Conservation (phyloP, 768 basidiomycete species). For the Kwoniella mangroviensis region DNA sequence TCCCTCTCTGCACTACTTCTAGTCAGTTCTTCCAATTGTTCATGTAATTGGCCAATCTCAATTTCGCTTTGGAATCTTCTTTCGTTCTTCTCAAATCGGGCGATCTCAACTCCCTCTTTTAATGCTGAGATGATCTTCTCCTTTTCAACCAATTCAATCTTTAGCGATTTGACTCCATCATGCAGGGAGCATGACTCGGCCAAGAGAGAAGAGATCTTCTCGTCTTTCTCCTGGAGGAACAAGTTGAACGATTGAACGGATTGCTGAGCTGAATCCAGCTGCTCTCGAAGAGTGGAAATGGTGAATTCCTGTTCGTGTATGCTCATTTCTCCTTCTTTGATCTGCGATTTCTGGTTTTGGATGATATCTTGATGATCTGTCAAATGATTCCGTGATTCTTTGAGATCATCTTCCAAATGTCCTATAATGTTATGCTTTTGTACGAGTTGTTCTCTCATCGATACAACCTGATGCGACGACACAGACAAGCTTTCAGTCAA, state of each 20-base stretch:
- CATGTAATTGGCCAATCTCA: constrained; percentile 28
- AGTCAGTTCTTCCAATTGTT: constrained; percentile 24
- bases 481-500: not conserved
- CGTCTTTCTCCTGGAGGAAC: constrained; percentile 2
- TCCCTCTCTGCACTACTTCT: constrained; percentile 19
- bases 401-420: not conserved
- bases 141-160: constrained; percentile 14
- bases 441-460: not conserved
- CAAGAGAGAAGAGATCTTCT: not conserved
- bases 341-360: not conserved
- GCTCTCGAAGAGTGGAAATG: constrained; percentile 9
- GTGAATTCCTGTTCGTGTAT: constrained; percentile 14
- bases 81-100: constrained; percentile 38
- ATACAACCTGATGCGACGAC: not conserved
- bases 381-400: not conserved
- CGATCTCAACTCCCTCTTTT: constrained; percentile 28
- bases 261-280: constrained; percentile 8
- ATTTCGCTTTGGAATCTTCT: constrained; percentile 12
- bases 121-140: constrained; percentile 26
- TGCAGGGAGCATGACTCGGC: not conserved
- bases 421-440: not conserved
- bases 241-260: not conserved
- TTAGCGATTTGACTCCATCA: not conserved
- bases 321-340: constrained; percentile 6
- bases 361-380: not conserved